Percentiles rank a stretch among this genome's conserved stretches.
Evolutionary conservation across 2,329 filamentous ascomycete genomes (phyloP).

Genomic region (Thielaviopsis euricoi): DNA sequence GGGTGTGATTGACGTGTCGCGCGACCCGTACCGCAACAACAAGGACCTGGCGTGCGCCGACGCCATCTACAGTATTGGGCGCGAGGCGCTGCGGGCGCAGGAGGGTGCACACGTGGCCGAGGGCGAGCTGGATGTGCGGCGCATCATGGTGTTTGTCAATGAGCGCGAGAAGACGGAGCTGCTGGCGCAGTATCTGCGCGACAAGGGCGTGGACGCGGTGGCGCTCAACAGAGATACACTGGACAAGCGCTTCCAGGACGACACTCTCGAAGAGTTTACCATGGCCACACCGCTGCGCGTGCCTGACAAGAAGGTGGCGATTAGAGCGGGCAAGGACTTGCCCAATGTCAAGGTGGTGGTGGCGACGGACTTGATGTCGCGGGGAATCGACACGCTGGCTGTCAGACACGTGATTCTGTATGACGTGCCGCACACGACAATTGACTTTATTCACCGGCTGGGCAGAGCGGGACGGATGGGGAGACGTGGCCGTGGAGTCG

Average conservation of each 20-base stretch:
- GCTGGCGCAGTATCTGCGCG: slow-evolving; percentile 59
- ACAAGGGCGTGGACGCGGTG: slow-evolving; percentile 77
- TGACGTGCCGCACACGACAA: slow-evolving; percentile 93
- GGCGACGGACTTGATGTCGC: slow-evolving; percentile 79
- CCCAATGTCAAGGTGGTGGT: slow-evolving; percentile 80
- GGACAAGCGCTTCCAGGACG: slow-evolving; percentile 52
- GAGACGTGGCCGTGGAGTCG: slow-evolving; percentile 71
- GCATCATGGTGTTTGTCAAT: slow-evolving; percentile 91
- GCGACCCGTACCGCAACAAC: slow-evolving; percentile 86
- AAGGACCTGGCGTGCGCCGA: slow-evolving; percentile 88
- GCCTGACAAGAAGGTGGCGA: slow-evolving; percentile 23
- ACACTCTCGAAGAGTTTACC: slow-evolving; percentile 64
- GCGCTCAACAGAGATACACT: slow-evolving; percentile 73
- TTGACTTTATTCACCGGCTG: slow-evolving; percentile 94
- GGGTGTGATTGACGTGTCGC: slow-evolving; percentile 79
- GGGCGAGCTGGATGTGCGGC: slow-evolving; percentile 46
- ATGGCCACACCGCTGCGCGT: slow-evolving; percentile 24
- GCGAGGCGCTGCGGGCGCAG: slow-evolving; percentile 47
- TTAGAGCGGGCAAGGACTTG: slow-evolving; percentile 33
- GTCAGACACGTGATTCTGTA: slow-evolving; percentile 87
- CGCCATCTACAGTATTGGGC: slow-evolving; percentile 83
- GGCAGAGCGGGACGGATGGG: slow-evolving; percentile 89
- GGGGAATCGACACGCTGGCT: slow-evolving; percentile 85
- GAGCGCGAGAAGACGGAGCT: slow-evolving; percentile 79
- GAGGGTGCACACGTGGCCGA: slow-evolving; percentile 21